Base-by-base conservation (phyloP, 768 basidiomycete species). In the Coprinopsis cinerea region DNA sequence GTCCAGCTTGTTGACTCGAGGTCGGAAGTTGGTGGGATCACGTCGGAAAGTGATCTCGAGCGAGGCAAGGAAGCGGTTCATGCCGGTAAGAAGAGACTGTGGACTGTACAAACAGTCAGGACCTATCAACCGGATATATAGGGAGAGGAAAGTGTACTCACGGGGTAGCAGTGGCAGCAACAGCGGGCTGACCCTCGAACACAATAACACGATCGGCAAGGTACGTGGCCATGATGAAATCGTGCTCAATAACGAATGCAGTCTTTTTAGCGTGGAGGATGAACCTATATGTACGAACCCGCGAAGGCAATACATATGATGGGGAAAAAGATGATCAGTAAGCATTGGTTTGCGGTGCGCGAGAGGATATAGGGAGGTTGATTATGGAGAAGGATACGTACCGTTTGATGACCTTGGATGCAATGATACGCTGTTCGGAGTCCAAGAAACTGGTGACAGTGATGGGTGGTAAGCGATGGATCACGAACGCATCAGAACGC, bases 161-260 rank as follows among this genome's bases (percentile, higher is more conserved):
- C 90, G 86, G 90, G 22, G 89, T 88, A 17, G 96, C 96, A 34
- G 85, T 94, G 15, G 96, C 94, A 44, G 85, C 47, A 44, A 93
- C 67, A 35, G 93, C 94, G 4, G 96, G 95, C 59, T 82, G 67
- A 32, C 90, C 90, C 64, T 88, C 85, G 59, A 92, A 94, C 11
- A 94, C 92, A 52, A 95, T 92, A 59, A 96, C 92, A 40, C 95
- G 88, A 64, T 99, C 96, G 35, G 96, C 95, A 49, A 99, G 88
- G 68, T 99, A 98, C 1, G 95, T 97, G 2, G 95, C 94, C 95
- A 97, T 97, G 73, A 98, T 96, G 68, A 99, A 97, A 74, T 98
- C 95, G 82, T 99, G 96, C 78, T 99, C 96, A 62, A 99, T 97
- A 59, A 99, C 80, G 66, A 99, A 97, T 0, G 96, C 96, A 1